Evolutionary conservation across 768 basidiomycete genomes (phyloP).

Genomic region (Glaciozyma antarctica): DNA sequence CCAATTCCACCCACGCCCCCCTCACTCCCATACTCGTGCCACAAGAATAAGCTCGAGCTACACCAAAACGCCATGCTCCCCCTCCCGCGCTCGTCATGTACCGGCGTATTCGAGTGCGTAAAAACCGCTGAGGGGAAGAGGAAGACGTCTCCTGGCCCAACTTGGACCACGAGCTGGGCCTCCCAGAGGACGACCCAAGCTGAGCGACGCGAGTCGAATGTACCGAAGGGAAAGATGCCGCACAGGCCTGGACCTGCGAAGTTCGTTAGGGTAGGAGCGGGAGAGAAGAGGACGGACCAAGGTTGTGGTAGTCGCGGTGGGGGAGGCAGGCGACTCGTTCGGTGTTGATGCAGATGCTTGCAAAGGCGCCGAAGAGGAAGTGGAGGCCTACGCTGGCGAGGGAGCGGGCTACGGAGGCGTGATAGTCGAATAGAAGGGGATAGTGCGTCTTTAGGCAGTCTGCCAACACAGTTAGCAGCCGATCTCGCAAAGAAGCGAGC

Average conservation of each 20-base stretch:
- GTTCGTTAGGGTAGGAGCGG: too few relatives aligned
- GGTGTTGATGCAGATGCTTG: not conserved
- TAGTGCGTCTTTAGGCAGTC: not conserved
- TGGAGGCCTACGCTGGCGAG: not conserved
- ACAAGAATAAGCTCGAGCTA: not conserved
- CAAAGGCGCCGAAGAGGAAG: slow-evolving; percentile 5
- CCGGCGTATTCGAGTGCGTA: slow-evolving; percentile 2
- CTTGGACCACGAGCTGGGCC: not conserved
- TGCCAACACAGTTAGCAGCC: not conserved
- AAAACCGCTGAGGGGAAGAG: slow-evolving; percentile 4
- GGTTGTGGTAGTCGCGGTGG: not conserved
- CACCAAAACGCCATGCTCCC: not conserved
- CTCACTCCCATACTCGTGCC: not conserved
- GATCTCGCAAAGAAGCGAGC: not conserved
- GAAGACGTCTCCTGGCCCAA: slow-evolving; percentile 1
- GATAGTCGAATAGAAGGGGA: not conserved
- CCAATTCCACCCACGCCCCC: not conserved
- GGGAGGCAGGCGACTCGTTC: not conserved
- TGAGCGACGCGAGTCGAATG: not conserved
- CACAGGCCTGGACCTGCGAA: not conserved
- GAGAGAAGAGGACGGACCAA: not conserved
- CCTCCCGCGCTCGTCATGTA: not conserved
- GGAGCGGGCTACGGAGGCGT: not conserved
- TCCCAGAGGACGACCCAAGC: slow-evolving; percentile 1
- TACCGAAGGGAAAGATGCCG: not conserved